A percentile compares a stretch with the other conserved stretches of the same genome.
Evolutionary conservation across 345 rosid species (phyloP).

Genomic region (Murraya paniculata): DNA sequence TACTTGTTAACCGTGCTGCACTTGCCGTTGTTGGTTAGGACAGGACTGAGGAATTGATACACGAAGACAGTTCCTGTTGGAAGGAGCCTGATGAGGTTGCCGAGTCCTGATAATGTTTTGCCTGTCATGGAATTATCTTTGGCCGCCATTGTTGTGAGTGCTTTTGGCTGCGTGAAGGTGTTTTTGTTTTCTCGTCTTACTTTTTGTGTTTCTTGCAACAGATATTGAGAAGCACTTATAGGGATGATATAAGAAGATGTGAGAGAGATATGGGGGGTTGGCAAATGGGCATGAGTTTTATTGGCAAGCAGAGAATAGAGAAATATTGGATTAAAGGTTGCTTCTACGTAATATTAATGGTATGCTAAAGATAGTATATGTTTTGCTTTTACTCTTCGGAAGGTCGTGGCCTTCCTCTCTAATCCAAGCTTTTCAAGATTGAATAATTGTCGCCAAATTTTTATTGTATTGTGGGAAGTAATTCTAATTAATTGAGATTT

Average conservation of each 20-base stretch:
- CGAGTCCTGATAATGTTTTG: constrained; percentile 48
- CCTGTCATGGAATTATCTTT: constrained; percentile 31
- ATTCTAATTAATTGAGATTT: too few relatives aligned
- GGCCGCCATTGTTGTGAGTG: not conserved
- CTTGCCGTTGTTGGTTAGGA: constrained; percentile 64
- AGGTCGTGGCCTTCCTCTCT: constrained; percentile 7
- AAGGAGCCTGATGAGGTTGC: constrained; percentile 77
- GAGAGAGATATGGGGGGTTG: not conserved
- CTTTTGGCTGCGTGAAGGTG: not conserved
- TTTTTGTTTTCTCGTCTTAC: not conserved
- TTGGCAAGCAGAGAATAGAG: not conserved
- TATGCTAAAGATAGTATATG: not conserved
- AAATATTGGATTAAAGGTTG: constrained; percentile 3
- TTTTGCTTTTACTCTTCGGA: constrained; percentile 26
- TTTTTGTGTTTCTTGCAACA: not conserved
- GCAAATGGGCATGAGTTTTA: not conserved
- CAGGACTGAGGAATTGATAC: constrained; percentile 79
- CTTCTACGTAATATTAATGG: constrained; percentile 29
- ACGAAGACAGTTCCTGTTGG: constrained; percentile 87
- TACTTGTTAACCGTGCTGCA: constrained; percentile 54
- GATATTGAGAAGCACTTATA: not conserved
- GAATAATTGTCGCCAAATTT: not conserved
- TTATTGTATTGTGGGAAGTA: not conserved
- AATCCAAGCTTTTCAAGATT: constrained; percentile 9
- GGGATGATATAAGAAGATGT: too few relatives aligned